phyloP scores from a whole-genome alignment of 345 rosid species.

The Carallia pectinifolia region DNA sequence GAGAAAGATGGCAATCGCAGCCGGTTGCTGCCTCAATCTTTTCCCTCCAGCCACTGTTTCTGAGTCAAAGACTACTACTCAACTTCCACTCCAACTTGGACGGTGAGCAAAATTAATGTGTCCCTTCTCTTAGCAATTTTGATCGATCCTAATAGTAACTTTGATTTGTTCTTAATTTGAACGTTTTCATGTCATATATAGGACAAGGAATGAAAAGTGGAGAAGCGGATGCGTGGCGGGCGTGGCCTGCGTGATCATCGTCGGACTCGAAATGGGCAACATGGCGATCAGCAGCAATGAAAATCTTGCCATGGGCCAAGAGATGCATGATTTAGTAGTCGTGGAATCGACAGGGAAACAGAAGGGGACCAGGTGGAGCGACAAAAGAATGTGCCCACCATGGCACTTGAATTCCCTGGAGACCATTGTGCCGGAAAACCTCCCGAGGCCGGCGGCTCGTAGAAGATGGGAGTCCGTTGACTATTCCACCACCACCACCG shows the following conservation, averaged over 20 bases:
- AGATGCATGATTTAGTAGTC: not conserved
- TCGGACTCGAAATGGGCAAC: slow-evolving; percentile 25
- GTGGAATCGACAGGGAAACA: not conserved
- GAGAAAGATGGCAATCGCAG: slow-evolving; percentile 36
- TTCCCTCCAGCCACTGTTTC: slow-evolving; percentile 23
- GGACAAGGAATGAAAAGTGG: slow-evolving; percentile 29
- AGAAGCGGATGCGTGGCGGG: slow-evolving; percentile 24
- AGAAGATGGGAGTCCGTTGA: slow-evolving; percentile 20
- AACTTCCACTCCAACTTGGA: not conserved
- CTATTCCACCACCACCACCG: slow-evolving; percentile 4
- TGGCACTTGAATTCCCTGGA: slow-evolving; percentile 39
- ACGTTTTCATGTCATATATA: not conserved
- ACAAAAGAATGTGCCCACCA: slow-evolving; percentile 34
- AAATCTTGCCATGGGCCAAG: not conserved
- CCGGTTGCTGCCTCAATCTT: slow-evolving; percentile 47
- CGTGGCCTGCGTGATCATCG: slow-evolving; percentile 31
- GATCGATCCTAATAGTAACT: not conserved
- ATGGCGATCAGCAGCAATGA: not conserved
- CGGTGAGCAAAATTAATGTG: not conserved
- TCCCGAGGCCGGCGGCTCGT: slow-evolving; percentile 37
- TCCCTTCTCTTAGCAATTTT: not conserved
- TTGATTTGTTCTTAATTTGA: not conserved
- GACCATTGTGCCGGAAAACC: slow-evolving; percentile 42
- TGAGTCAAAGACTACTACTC: not conserved
- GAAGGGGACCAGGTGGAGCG: slow-evolving; percentile 31